Conservation (phyloP, 306 rosid genomes). For the Glycine soja region DNA sequence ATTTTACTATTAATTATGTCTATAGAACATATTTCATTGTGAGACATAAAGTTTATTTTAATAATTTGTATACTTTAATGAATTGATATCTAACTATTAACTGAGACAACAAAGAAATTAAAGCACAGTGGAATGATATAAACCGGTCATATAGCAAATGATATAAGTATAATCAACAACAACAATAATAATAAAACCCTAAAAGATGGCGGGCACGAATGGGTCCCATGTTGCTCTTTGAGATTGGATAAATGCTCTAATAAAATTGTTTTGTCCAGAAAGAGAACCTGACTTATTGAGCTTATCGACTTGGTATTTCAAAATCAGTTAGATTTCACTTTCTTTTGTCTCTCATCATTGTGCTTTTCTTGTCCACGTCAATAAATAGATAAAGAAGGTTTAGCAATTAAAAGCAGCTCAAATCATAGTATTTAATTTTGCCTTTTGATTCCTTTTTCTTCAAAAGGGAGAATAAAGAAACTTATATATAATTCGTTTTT, state of each 20-base stretch:
- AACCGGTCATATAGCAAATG: too few relatives aligned
- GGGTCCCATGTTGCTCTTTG: conserved; percentile 35
- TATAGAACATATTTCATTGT: too few relatives aligned
- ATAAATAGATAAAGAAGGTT: background rate
- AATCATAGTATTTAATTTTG: conserved; percentile 1
- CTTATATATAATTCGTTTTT: background rate
- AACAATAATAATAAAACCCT: background rate
- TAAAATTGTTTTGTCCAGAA: conserved; percentile 38
- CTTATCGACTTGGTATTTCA: conserved; percentile 24
- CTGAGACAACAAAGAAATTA: background rate
- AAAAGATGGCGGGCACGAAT: conserved; percentile 4
- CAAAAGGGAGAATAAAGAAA: conserved; percentile 12
- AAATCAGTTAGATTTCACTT: conserved; percentile 33
- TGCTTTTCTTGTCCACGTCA: conserved; percentile 28
- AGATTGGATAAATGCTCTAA: conserved; percentile 34
- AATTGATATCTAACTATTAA: background rate
- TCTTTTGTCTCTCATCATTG: conserved; percentile 38
- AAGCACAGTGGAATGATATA: background rate
- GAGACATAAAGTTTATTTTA: too few relatives aligned
- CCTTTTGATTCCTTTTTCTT: conserved; percentile 26
- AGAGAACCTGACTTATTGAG: conserved; percentile 34
- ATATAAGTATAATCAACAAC: background rate
- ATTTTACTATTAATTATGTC: too few relatives aligned
- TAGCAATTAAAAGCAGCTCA: background rate
- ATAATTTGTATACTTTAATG: too few relatives aligned